These are phyloP conservation scores for Penicillium sp. DNA, from an alignment of 2,329 filamentous ascomycete species.

Conservation along the genomic window DNA sequence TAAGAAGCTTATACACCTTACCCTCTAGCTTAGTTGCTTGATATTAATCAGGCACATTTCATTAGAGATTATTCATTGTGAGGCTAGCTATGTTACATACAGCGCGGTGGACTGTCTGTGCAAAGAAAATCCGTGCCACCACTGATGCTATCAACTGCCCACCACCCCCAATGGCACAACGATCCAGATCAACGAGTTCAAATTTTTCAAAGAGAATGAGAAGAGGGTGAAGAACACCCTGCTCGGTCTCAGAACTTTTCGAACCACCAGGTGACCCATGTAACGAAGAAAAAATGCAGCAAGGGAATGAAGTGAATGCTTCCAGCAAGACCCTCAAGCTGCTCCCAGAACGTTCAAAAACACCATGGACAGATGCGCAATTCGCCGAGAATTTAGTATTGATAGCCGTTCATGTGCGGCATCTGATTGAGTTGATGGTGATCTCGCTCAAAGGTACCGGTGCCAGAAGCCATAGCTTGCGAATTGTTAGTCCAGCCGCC, in stretches of 20 bases:
- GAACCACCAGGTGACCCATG: not conserved
- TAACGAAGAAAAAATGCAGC: too few species aligned
- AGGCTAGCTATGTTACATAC: constrained; percentile 19
- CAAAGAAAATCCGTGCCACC: constrained; percentile 12
- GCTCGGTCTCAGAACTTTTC: not conserved
- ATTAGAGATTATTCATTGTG: not conserved
- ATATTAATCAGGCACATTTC: not conserved
- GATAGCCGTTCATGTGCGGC: too few species aligned
- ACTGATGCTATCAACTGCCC: not conserved
- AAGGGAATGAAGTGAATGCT: too few species aligned
- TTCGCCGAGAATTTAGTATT: not conserved
- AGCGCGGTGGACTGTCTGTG: constrained; percentile 14
- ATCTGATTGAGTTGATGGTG: constrained; percentile 10
- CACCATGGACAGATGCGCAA: not conserved
- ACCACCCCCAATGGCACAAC: not conserved
- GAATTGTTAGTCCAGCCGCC: constrained; percentile 26
- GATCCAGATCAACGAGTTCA: constrained; percentile 1
- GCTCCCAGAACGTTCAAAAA: too few species aligned
- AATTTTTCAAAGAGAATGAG: too few species aligned
- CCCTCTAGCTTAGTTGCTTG: not conserved
- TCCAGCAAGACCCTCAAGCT: too few species aligned
- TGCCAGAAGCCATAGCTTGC: constrained; percentile 40
- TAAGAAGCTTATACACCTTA: not conserved
- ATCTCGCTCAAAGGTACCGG: constrained; percentile 44
- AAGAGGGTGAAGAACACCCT: not conserved